Conservation (phyloP, 2,329 filamentous ascomycete species). For the Trichoderma sp. region DNA sequence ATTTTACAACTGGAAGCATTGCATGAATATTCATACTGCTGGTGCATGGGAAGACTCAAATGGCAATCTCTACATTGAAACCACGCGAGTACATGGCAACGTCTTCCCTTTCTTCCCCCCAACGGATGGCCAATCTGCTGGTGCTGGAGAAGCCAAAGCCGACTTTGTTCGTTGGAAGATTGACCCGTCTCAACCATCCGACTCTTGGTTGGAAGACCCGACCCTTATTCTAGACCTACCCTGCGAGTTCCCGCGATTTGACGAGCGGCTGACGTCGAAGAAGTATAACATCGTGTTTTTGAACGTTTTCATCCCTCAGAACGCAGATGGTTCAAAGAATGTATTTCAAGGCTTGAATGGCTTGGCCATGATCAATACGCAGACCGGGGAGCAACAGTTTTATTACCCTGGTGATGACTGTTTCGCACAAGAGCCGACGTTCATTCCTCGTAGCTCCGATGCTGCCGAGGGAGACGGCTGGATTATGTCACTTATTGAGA, state of each 20-base stretch:
- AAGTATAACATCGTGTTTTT: too few relatives aligned
- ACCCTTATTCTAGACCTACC: neutral
- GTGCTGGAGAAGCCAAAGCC: neutral
- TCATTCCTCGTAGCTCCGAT: neutral
- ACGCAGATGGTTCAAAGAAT: too few relatives aligned
- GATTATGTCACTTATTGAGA: neutral
- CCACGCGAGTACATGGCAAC: too few relatives aligned
- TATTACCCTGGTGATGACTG: too few relatives aligned
- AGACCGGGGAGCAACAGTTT: too few relatives aligned
- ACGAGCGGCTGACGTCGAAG: too few relatives aligned
- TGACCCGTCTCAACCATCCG: neutral
- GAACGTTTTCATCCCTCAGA: too few relatives aligned
- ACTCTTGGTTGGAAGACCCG: neutral
- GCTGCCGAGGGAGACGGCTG: neutral
- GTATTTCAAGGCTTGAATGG: too few relatives aligned
- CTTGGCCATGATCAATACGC: too few relatives aligned
- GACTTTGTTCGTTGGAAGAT: neutral
- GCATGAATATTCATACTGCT: neutral
- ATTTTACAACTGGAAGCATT: neutral
- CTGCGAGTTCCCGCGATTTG: too few relatives aligned
- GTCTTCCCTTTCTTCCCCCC: too few relatives aligned
- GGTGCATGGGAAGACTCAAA: neutral
- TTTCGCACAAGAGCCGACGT: neutral
- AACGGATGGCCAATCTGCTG: neutral
- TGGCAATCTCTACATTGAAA: neutral